phyloP scores from a whole-genome alignment of 768 basidiomycete species.

The Zangia roseola region DNA sequence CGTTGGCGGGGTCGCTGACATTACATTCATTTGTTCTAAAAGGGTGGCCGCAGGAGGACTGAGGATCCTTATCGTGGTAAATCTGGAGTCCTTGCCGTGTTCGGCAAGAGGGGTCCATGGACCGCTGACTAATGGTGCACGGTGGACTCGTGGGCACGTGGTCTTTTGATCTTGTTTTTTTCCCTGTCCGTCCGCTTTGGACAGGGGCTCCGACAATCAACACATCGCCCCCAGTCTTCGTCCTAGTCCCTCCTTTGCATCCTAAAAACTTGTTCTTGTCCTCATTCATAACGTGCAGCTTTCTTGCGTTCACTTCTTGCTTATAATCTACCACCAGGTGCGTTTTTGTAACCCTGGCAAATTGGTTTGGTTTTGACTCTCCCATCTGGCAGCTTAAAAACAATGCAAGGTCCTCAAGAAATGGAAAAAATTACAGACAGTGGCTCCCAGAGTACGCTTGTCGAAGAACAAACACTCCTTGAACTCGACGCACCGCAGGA shows the following conservation, averaged over 20 bases:
- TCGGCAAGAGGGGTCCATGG: constrained; percentile 25
- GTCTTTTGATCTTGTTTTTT: constrained; percentile 35
- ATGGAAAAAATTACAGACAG: constrained; percentile 19
- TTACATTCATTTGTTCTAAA: neutral
- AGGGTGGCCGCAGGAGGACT: constrained; percentile 8
- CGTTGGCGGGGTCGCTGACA: constrained; percentile 3
- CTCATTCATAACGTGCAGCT: constrained; percentile 1
- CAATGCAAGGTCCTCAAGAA: constrained; percentile 28
- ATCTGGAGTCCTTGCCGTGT: constrained; percentile 11
- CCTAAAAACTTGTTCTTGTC: constrained; percentile 17
- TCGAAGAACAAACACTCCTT: constrained; percentile 25
- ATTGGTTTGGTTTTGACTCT: constrained; percentile 20
- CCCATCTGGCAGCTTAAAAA: constrained; percentile 33
- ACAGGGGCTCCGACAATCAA: constrained; percentile 40
- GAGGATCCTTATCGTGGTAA: constrained; percentile 25
- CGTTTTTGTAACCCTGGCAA: neutral
- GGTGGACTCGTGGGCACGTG: constrained; percentile 30
- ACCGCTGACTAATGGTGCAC: constrained; percentile 17
- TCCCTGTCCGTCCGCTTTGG: constrained; percentile 34
- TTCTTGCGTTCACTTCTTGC: neutral
- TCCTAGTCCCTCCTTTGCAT: constrained; percentile 9
- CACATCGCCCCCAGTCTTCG: constrained; percentile 24
- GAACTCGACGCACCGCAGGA: constrained; percentile 25
- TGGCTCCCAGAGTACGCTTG: constrained; percentile 1
- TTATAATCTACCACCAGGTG: constrained; percentile 13